Evolutionary conservation across 257 asterid genomes (phyloP).

Genomic region (Sherardia arvensis): DNA sequence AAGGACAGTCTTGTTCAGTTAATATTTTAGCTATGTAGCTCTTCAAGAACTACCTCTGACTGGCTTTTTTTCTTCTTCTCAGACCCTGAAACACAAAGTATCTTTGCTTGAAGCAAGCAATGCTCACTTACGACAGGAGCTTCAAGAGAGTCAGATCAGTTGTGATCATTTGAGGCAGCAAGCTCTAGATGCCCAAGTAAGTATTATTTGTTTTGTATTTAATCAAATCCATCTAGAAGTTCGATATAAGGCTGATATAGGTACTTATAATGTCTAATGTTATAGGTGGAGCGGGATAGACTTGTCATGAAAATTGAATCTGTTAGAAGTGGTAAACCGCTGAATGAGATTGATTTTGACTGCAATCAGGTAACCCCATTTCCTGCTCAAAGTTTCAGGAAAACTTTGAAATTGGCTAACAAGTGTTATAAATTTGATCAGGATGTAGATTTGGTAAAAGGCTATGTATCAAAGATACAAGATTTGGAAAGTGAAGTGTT

Average conservation of each 20-base stretch:
- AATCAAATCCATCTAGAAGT: neutral
- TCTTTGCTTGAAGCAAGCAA: slow-evolving; percentile 88
- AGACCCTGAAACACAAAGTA: slow-evolving; percentile 88
- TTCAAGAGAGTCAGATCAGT: slow-evolving; percentile 47
- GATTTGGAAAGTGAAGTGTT: slow-evolving; percentile 67
- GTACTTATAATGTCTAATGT: slow-evolving; percentile 6
- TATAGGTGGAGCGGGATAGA: slow-evolving; percentile 80
- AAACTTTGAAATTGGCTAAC: neutral
- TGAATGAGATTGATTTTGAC: slow-evolving; percentile 38
- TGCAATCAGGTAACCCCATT: slow-evolving; percentile 45
- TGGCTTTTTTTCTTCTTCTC: slow-evolving; percentile 11
- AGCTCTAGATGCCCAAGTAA: slow-evolving; percentile 90
- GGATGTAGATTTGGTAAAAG: slow-evolving; percentile 64
- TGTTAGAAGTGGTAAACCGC: slow-evolving; percentile 49
- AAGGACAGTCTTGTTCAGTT: neutral
- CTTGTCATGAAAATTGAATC: slow-evolving; percentile 64
- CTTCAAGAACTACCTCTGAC: slow-evolving; percentile 9
- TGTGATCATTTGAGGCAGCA: slow-evolving; percentile 55
- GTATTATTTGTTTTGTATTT: slow-evolving; percentile 8
- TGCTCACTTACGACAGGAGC: slow-evolving; percentile 54
- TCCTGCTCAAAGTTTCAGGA: slow-evolving; percentile 1
- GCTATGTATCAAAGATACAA: slow-evolving; percentile 63
- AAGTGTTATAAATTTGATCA: slow-evolving; percentile 11
- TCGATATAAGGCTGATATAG: neutral
- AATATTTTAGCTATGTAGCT: neutral